Percentiles rank a stretch among this genome's conserved stretches.
Conservation (phyloP, 768 basidiomycete genomes). For the Naganishia onofrii region DNA sequence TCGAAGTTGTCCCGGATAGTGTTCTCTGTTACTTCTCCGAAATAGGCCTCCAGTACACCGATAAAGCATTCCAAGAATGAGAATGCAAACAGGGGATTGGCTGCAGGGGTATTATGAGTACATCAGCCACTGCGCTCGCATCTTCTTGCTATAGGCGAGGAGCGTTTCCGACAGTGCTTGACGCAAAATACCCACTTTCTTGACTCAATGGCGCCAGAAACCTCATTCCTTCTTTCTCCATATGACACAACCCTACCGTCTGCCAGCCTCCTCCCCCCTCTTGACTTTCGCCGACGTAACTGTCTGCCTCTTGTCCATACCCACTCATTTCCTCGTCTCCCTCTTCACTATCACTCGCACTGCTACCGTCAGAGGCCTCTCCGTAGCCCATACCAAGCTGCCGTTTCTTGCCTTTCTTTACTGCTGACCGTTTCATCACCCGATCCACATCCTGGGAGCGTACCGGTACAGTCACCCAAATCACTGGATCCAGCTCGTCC, state of each 20-base stretch:
- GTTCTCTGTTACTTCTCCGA: conserved; percentile 75
- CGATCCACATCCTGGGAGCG: conserved; percentile 53
- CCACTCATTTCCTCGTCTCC: conserved; percentile 12
- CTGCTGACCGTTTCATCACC: conserved; percentile 28
- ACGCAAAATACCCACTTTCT: conserved; percentile 70
- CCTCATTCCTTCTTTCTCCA: conserved; percentile 70
- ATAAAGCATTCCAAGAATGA: conserved; percentile 81
- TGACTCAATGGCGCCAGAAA: conserved; percentile 78
- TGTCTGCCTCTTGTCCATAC: conserved; percentile 30
- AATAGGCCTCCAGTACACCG: conserved; percentile 78
- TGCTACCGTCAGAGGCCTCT: not conserved
- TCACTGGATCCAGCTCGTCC: conserved; percentile 67
- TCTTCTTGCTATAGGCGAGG: not conserved
- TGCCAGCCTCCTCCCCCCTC: conserved; percentile 36
- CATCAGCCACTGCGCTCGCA: not conserved
- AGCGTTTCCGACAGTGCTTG: no score
- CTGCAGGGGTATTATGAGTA: conserved; percentile 55
- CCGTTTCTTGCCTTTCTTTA: conserved; percentile 4
- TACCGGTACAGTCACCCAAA: conserved; percentile 63
- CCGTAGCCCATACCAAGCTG: conserved; percentile 4
- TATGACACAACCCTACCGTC: conserved; percentile 70
- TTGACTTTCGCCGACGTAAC: not conserved
- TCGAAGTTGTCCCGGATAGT: conserved; percentile 89
- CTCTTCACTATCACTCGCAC: not conserved
- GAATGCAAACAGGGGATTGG: conserved; percentile 85